Evolutionary conservation across 176 grass and related monocot species (phyloP).

Genomic region (Phyllostachys edulis): DNA sequence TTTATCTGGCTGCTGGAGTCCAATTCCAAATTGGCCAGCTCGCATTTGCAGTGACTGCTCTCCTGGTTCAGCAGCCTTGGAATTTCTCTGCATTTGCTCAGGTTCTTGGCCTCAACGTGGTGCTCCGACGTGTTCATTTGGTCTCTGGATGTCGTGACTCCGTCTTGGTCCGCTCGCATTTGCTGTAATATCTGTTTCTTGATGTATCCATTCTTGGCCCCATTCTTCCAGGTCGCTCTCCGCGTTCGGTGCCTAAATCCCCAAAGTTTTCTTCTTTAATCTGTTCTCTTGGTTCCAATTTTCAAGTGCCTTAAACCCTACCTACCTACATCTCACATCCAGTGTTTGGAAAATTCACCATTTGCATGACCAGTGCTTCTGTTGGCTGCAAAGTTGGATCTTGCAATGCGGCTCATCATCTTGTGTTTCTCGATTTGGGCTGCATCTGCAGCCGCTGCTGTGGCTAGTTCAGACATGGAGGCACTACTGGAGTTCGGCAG

Average conservation of each 20-base stretch:
- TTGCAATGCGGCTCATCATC: slow-evolving; percentile 58
- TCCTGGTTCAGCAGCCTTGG: background rate
- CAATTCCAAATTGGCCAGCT: background rate
- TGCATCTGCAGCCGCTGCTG: slow-evolving; percentile 1
- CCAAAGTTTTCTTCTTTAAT: background rate
- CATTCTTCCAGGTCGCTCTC: background rate
- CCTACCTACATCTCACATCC: background rate
- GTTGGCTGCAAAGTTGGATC: slow-evolving; percentile 10
- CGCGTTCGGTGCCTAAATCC: slow-evolving; percentile 4
- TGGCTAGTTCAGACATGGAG: slow-evolving; percentile 62
- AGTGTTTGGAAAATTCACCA: background rate
- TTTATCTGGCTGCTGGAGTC: background rate
- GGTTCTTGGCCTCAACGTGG: background rate
- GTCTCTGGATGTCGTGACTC: background rate
- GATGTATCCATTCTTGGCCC: background rate
- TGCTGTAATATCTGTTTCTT: slow-evolving; percentile 7
- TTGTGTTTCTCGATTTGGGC: slow-evolving; percentile 57
- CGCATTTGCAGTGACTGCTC: background rate
- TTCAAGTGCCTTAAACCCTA: slow-evolving; percentile 37
- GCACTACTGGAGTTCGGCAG: slow-evolving; percentile 71
- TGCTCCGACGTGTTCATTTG: background rate
- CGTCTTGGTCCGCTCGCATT: background rate
- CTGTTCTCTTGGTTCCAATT: background rate
- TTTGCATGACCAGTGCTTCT: slow-evolving; percentile 24
- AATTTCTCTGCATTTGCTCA: background rate